Base-by-base conservation (phyloP, 192 early-diverging fungal species). In the Geranomyces michiganensis region DNA sequence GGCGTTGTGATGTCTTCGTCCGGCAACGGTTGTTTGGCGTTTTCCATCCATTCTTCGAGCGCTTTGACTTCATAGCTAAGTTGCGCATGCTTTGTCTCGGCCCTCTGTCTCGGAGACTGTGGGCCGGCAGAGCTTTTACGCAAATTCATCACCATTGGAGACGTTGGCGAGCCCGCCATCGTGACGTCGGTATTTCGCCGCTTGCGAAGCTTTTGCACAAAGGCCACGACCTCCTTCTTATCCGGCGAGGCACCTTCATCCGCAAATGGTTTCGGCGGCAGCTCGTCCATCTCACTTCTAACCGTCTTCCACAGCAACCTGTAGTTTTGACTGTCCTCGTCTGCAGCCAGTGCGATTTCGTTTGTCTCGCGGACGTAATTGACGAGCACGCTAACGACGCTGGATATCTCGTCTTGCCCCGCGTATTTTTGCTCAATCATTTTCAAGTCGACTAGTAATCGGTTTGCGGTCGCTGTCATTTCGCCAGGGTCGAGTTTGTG, bases 321-420 rank as follows among this genome's bases (percentile, higher is more conserved):
- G 22, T 55, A 67, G 30, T 26, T 47, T 29, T 67, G 46, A 14
- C 30, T 17, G 46, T 67, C 65, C 49, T 47, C 49, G 14, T 53
- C 65, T 9, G 46, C 49, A 6, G 45, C 65, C 15, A 51, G 13
- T 2, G 30, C 47, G 22, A 67, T 67, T 32, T 47, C 65, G 21
- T 47, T 48, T 17, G 43, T 47, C 2, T 53, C 49, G 19, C 65
- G 36, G 4, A 67, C 65, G 53, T 47, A 41, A 26, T 55, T 55
- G 9, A 22, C 65, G 12, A 67, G 49, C 26, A 67, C 65, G 26
- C 19, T 17, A 29, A 67, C 65, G 8, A 67, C 47, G 49, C 33
- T 26, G 19, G 36, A 41, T 29, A 67, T 55, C 46, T 67, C 65
- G 19, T 67, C 65, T 29, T 67, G 65, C n/a, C 65, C 65, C 2